Evolutionary conservation across 176 grass and related monocot genomes (phyloP), one percentile per base, ranked within the genome.

Genomic region (Oryza brachyantha): DNA sequence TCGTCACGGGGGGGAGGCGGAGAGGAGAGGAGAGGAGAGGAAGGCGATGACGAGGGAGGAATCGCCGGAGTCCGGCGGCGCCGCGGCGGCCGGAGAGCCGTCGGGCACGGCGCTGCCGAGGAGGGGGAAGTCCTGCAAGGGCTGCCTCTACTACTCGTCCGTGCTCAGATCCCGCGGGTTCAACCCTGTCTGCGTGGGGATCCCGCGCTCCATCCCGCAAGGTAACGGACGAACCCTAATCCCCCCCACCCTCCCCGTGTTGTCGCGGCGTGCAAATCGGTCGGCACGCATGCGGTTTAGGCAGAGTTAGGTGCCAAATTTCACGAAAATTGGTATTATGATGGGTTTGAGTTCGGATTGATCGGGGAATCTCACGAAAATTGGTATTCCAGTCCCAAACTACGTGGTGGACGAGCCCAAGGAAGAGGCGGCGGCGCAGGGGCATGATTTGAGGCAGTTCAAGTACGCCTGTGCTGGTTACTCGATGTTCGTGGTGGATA

Each of bases 111-210:
- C 34, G n/a, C 57, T 46, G 22, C 68, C 67, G 32, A 41, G 62
- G 32, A 97, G 94, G 72, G 94, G 94, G 10, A 97, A 92, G 73
- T 97, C 94, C 8, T 97, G 94, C 87, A 97, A 94, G 76, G 94
- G 94, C 12, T 94, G 91, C 74, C 89, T 97, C 57, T 97, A 94
- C 82, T 97, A 97, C 79, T 94, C 91, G 12, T 97, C 91, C 28
- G 28, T 83, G 66, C 91, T 91, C 79, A 92, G 86, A 75, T 90
- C 89, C 60, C 79, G 91, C 8, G 89, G 83, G 17, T 90, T 84
- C 52, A 94, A 92, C 63, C 94, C 94, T 46, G 42, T 97, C 26
- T 94, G 94, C 79, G 87, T 93, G 40, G 94, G 94, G 79, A 94
- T 97, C 85, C 75, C 86, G 66, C 83, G 89, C 24, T 85, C 89